phyloP scores from a whole-genome alignment of 192 early-diverging fungal genomes.

The Coemansia reversa region DNA sequence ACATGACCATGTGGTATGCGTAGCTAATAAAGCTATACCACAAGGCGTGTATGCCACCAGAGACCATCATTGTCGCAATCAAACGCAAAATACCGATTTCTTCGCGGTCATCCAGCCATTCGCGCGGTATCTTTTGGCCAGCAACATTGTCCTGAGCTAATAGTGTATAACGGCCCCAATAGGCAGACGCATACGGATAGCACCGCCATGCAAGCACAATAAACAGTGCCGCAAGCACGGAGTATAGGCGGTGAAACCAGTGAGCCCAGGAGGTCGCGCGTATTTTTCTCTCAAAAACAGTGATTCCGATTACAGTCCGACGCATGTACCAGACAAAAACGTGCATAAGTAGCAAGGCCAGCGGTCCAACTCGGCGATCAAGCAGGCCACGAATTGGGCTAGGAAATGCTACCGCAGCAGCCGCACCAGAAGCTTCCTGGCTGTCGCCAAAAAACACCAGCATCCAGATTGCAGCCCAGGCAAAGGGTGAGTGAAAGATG shows the following conservation, averaged over 20 bases:
- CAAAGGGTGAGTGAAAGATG: slow-evolving; percentile 50
- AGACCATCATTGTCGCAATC: slow-evolving; percentile 27
- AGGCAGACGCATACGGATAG: slow-evolving; percentile 36
- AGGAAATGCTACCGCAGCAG: slow-evolving; percentile 3
- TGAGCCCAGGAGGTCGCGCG: slow-evolving; percentile 25
- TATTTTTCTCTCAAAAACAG: slow-evolving; percentile 47
- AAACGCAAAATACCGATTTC: slow-evolving; percentile 21
- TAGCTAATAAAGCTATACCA: slow-evolving; percentile 60
- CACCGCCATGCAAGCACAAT: slow-evolving; percentile 40
- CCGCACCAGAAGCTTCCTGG: slow-evolving; percentile 6
- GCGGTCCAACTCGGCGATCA: slow-evolving; percentile 33
- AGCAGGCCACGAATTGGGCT: slow-evolving; percentile 23
- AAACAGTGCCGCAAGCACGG: slow-evolving; percentile 28
- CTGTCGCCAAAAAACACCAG: slow-evolving; percentile 38
- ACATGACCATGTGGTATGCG: slow-evolving; percentile 51
- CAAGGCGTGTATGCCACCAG: slow-evolving; percentile 41
- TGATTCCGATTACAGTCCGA: slow-evolving; percentile 46
- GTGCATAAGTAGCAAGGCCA: slow-evolving; percentile 39
- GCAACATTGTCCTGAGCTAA: not conserved
- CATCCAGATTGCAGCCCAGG: slow-evolving; percentile 49
- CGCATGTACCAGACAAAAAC: slow-evolving; percentile 52
- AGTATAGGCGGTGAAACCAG: slow-evolving; percentile 49
- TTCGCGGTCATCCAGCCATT: slow-evolving; percentile 25
- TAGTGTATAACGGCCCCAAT: slow-evolving; percentile 20
- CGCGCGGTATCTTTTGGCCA: slow-evolving; percentile 7